A percentile compares a stretch with the other conserved stretches of the same genome.
Evolutionary conservation across 2,329 filamentous ascomycete species (phyloP).

Genomic region (Boeremia lycopersici): DNA sequence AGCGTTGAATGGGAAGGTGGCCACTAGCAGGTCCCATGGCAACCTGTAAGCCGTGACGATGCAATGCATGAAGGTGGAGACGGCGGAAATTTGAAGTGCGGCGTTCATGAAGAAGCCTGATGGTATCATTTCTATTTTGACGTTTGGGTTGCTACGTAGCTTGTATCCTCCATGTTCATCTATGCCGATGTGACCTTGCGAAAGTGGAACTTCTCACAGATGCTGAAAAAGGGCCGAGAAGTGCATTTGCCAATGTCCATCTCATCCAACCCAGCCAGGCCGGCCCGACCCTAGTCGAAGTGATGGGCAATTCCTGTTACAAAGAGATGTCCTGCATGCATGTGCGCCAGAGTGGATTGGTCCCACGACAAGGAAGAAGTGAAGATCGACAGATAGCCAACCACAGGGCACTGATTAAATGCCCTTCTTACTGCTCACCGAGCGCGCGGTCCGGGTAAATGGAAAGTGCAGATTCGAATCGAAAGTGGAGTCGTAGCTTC

Average conservation of each 20-base stretch:
- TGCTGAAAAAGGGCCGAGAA: not conserved
- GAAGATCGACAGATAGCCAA: constrained; percentile 30
- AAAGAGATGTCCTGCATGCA: constrained; percentile 29
- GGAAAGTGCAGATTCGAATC: constrained; percentile 19
- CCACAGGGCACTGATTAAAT: constrained; percentile 12
- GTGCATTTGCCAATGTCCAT: not conserved
- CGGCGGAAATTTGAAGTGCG: not conserved
- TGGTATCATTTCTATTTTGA: constrained; percentile 33
- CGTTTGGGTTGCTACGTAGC: constrained; percentile 9
- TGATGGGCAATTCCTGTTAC: constrained; percentile 3
- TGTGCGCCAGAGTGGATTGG: constrained; percentile 18
- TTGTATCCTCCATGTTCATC: constrained; percentile 11
- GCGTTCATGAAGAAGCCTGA: constrained; percentile 18
- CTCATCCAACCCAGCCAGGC: constrained; percentile 5
- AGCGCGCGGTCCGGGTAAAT: constrained; percentile 19
- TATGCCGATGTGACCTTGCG: constrained; percentile 5
- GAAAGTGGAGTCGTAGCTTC: constrained; percentile 29
- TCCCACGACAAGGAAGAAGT: constrained; percentile 12
- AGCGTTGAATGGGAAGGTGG: constrained; percentile 11
- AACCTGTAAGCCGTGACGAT: not conserved
- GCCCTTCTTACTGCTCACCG: constrained; percentile 4
- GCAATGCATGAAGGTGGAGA: constrained; percentile 7
- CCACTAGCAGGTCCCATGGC: constrained; percentile 2
- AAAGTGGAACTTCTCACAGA: constrained; percentile 12
- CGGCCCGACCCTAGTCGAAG: constrained; percentile 9